phyloP scores from a whole-genome alignment of 2,329 filamentous ascomycete species.

The Falciphora oryzae region DNA sequence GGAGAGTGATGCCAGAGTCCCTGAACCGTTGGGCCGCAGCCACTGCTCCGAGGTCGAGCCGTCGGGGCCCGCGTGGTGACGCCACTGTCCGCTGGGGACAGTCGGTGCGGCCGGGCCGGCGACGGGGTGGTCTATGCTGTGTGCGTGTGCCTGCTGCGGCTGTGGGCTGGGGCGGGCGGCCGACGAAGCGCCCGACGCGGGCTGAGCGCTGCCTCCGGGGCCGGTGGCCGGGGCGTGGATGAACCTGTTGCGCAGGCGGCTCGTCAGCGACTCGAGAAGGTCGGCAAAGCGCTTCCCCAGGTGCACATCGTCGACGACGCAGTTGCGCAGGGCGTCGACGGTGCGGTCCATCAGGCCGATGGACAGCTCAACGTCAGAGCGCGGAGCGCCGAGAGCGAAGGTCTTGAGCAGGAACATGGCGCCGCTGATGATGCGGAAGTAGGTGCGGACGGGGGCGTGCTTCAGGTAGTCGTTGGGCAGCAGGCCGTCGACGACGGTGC shows the following conservation, averaged over 20 bases:
- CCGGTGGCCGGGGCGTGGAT: slow-evolving; percentile 52
- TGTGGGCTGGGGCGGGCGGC: slow-evolving; percentile 22
- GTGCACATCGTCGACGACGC: slow-evolving; percentile 80
- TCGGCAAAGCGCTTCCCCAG: slow-evolving; percentile 80
- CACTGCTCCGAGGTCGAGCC: not conserved
- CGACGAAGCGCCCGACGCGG: slow-evolving; percentile 14
- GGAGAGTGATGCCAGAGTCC: slow-evolving; percentile 4
- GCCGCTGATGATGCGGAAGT: slow-evolving; percentile 80
- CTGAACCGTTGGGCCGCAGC: slow-evolving; percentile 5
- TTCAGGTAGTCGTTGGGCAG: slow-evolving; percentile 71
- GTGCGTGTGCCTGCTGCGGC: slow-evolving; percentile 8
- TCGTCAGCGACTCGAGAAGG: slow-evolving; percentile 71
- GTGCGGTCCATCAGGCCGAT: slow-evolving; percentile 70
- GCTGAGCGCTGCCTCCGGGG: slow-evolving; percentile 8
- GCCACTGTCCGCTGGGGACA: slow-evolving; percentile 21
- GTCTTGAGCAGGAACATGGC: slow-evolving; percentile 83
- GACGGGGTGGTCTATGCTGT: not conserved
- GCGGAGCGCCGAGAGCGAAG: slow-evolving; percentile 73
- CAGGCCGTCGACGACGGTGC: slow-evolving; percentile 70
- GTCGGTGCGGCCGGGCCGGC: not conserved
- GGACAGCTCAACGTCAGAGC: slow-evolving; percentile 70
- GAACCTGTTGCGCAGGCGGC: slow-evolving; percentile 67
- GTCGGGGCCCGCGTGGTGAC: slow-evolving; percentile 22
- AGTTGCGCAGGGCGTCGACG: slow-evolving; percentile 67
- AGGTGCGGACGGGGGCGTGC: slow-evolving; percentile 76